Percentiles rank a stretch among this genome's conserved stretches.
These are phyloP conservation scores for Apiotrichum gracile DNA, from an alignment of 1,284 basidiomycete genomes.

Conservation along the genomic window DNA sequence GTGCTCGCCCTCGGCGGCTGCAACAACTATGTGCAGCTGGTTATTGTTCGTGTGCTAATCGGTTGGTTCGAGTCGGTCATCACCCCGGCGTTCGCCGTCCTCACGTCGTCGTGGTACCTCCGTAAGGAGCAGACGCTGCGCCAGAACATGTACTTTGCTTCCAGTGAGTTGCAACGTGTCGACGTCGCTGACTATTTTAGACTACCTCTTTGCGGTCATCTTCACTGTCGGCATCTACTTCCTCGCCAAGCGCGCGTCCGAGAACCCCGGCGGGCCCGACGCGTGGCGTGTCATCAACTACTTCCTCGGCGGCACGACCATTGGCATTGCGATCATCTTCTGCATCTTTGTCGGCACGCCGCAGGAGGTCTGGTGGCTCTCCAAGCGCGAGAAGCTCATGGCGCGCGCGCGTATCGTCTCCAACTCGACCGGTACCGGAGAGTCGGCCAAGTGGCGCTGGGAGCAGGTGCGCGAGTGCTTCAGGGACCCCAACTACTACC, in stretches of 20 bases:
- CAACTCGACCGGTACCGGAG: constrained; percentile 3
- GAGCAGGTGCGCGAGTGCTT: constrained; percentile 26
- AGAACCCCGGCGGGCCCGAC: constrained; percentile 12
- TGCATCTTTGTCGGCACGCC: constrained; percentile 20
- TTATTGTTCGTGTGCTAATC: constrained; percentile 22
- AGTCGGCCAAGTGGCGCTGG: constrained; percentile 28
- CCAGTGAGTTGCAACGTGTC: no score
- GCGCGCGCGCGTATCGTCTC: constrained; percentile 19
- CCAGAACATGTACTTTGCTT: constrained; percentile 16
- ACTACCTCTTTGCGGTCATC: no score
- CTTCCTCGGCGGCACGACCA: constrained; percentile 23
- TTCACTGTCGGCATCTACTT: constrained; percentile 11
- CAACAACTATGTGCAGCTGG: constrained; percentile 24
- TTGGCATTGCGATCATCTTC: constrained; percentile 11
- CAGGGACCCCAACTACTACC: constrained; percentile 25
- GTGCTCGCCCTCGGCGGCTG: constrained; percentile 21
- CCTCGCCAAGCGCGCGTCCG: constrained; percentile 14
- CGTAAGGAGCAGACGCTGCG: constrained; percentile 21
- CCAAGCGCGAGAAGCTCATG: constrained; percentile 16
- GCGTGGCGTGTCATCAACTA: constrained; percentile 26
- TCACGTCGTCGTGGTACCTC: constrained; percentile 31
- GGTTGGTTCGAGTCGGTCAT: constrained; percentile 21
- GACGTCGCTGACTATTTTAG: no score
- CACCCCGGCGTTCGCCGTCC: constrained; percentile 20
- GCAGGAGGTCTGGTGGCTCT: constrained; percentile 18